Percentiles rank a stretch among this genome's conserved stretches.
Conservation (phyloP, 2,329 filamentous ascomycete species). For the Stenocarpella maydis region DNA sequence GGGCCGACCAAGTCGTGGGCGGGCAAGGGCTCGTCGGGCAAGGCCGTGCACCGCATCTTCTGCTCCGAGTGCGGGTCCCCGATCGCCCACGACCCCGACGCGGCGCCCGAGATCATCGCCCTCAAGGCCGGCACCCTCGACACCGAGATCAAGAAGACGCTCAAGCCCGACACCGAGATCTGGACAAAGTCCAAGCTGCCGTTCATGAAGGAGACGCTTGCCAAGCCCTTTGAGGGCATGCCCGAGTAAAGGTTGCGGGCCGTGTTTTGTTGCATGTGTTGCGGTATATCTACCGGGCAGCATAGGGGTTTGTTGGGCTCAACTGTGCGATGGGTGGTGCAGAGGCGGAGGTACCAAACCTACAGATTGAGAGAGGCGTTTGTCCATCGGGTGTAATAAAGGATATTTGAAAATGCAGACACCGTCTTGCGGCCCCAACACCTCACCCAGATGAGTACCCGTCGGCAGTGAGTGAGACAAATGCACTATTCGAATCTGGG, state of each 20-base stretch:
- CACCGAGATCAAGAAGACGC: constrained; percentile 69
- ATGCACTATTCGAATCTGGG: too few relatives aligned
- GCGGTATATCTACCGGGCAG: too few relatives aligned
- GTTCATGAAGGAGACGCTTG: constrained; percentile 72
- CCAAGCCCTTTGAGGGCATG: constrained; percentile 70
- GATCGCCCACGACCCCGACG: constrained; percentile 74
- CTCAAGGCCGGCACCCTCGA: constrained; percentile 73
- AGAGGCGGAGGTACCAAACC: constrained; percentile 13
- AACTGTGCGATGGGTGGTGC: background rate
- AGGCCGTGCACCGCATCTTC: constrained; percentile 73
- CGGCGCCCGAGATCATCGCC: constrained; percentile 74
- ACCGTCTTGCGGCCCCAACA: too few relatives aligned
- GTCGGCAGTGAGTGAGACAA: background rate
- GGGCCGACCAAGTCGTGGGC: constrained; percentile 72
- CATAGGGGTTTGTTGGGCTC: background rate
- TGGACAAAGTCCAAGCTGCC: constrained; percentile 75
- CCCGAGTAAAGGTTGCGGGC: constrained; percentile 54
- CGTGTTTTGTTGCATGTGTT: background rate
- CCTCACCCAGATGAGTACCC: background rate
- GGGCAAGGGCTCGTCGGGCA: constrained; percentile 66
- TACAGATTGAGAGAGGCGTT: constrained; percentile 5
- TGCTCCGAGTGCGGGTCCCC: constrained; percentile 74
- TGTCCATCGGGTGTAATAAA: background rate
- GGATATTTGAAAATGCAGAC: background rate
- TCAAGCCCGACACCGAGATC: constrained; percentile 76